Percentiles rank a stretch among this genome's conserved stretches.
phyloP scores from a whole-genome alignment of 148 eudicot genomes.

The Agrostemma githago region DNA sequence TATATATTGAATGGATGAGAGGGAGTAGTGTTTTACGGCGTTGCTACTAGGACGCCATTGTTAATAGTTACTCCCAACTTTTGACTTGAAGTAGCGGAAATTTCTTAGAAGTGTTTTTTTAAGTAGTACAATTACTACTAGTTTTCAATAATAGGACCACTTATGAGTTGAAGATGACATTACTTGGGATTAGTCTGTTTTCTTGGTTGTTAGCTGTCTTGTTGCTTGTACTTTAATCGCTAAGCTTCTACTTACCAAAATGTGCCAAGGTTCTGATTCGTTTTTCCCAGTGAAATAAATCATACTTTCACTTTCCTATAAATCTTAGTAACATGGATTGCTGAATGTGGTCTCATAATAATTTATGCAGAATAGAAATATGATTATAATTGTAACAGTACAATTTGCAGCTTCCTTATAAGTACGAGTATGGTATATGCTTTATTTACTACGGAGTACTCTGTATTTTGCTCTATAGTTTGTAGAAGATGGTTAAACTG shows the following conservation, averaged over 20 bases:
- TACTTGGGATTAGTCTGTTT: background rate
- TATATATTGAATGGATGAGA: no score
- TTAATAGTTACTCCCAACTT: no score
- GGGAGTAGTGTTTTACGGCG: no score
- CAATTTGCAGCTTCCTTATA: background rate
- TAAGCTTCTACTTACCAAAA: background rate
- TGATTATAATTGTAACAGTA: background rate
- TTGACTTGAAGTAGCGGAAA: no score
- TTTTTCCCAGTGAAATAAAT: background rate
- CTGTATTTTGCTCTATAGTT: no score
- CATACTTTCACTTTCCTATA: background rate
- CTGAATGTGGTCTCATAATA: background rate
- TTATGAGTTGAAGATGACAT: background rate
- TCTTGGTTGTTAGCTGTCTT: constrained; percentile 3
- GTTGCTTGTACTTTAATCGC: constrained; percentile 4
- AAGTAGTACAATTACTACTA: no score
- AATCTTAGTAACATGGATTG: constrained; percentile 1
- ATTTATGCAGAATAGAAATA: background rate
- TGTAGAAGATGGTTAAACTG: background rate
- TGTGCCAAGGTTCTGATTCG: constrained; percentile 16
- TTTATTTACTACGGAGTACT: no score
- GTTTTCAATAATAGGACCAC: constrained; percentile 11
- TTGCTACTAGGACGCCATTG: no score
- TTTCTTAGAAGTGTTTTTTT: no score
- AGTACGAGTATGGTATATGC: background rate